These are phyloP conservation scores for Leishmania mexicana DNA, from an alignment of 208 protist species.

Conservation along the genomic window DNA sequence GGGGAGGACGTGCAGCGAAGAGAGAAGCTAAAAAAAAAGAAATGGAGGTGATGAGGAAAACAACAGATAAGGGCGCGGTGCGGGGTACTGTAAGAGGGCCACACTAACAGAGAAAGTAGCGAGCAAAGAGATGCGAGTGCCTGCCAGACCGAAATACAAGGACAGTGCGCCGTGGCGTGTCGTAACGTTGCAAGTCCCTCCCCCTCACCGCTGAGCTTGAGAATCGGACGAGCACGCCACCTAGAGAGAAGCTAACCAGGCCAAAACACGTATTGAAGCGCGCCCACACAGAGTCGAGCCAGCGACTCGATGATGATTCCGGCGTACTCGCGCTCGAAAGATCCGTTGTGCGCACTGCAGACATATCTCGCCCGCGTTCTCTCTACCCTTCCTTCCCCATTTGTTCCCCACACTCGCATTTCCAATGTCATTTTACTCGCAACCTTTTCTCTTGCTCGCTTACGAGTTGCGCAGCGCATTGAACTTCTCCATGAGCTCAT, in stretches of 20 bases:
- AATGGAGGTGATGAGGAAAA: neutral
- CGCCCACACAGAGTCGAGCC: neutral
- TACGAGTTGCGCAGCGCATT: constrained; percentile 56
- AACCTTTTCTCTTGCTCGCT: neutral
- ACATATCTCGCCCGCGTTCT: neutral
- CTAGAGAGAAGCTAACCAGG: neutral
- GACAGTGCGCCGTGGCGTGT: neutral
- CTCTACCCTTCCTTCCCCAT: neutral
- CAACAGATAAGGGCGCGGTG: too few relatives aligned
- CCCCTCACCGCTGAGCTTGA: neutral
- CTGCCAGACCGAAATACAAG: neutral
- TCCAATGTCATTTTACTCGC: neutral
- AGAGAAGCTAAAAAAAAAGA: too few relatives aligned
- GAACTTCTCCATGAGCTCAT: constrained; percentile 59
- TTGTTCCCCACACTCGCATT: neutral
- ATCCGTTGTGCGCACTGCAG: neutral
- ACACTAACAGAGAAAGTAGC: neutral
- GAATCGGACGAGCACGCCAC: neutral
- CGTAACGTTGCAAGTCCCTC: neutral
- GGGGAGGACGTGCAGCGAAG: neutral
- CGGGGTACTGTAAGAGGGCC: too few relatives aligned
- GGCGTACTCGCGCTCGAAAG: neutral
- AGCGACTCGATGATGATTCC: neutral
- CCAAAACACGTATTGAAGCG: neutral
- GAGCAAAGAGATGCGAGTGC: neutral